phyloP scores from a whole-genome alignment of 805 yeast species.

The Teunomyces lycoperdinae region DNA sequence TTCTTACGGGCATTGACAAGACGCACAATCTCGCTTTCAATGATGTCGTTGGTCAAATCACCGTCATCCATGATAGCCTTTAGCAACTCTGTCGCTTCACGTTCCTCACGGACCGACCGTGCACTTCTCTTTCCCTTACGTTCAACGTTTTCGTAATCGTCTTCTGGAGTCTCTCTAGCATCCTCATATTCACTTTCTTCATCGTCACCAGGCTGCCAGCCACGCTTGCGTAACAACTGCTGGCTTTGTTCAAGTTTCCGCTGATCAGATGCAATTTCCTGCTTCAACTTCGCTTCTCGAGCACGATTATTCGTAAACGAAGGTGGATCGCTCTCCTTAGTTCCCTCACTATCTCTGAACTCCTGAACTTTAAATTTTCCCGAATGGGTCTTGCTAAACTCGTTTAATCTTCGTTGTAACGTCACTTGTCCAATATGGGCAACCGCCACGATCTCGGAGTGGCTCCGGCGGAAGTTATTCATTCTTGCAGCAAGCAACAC shows the following conservation, averaged over 20 bases:
- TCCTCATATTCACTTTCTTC: conserved; percentile 5
- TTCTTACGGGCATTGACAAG: conserved; percentile 14
- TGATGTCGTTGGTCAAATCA: conserved; percentile 26
- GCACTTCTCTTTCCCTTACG: conserved; percentile 7
- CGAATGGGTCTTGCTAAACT: conserved; percentile 75
- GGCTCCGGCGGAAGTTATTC: conserved; percentile 91
- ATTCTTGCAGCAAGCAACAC: conserved; percentile 89
- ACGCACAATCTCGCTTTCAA: conserved; percentile 18
- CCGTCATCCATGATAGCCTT: conserved; percentile 30
- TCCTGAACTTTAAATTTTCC: conserved; percentile 69
- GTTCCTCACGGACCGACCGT: neutral
- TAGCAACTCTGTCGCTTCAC: conserved; percentile 18
- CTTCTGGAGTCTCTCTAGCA: neutral
- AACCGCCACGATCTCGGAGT: conserved; percentile 89
- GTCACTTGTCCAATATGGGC: conserved; percentile 96
- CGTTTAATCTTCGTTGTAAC: conserved; percentile 83
- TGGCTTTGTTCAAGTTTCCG: conserved; percentile 7
- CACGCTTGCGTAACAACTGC: conserved; percentile 1
- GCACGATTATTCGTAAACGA: conserved; percentile 64
- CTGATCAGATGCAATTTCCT: conserved; percentile 6
- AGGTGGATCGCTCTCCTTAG: conserved; percentile 72
- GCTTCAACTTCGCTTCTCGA: conserved; percentile 40
- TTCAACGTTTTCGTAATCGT: neutral
- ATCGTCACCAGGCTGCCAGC: conserved; percentile 3
- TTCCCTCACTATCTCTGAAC: conserved; percentile 54